Evolutionary conservation across 2,329 filamentous ascomycete genomes (phyloP).

Genomic region (Stachybotrys echinatus): DNA sequence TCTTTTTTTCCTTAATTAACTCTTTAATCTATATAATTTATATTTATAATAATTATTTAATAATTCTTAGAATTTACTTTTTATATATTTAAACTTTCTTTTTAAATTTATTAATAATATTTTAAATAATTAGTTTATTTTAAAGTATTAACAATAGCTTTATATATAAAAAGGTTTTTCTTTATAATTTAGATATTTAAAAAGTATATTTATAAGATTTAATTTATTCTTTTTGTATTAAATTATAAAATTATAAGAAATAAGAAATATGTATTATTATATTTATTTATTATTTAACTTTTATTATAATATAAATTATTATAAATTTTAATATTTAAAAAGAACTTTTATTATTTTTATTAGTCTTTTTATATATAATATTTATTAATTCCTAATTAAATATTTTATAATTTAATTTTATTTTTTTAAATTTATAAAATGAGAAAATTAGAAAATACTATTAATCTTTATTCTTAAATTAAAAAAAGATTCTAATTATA

Average conservation of each 20-base stretch:
- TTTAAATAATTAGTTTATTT: background rate
- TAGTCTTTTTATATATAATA: background rate
- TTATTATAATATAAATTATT: constrained; percentile 2
- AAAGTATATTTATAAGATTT: background rate
- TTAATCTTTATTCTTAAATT: background rate
- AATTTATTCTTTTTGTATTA: background rate
- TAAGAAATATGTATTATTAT: constrained; percentile 1
- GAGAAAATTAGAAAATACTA: constrained; percentile 3
- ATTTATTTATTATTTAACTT: constrained; percentile 1
- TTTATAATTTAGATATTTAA: background rate
- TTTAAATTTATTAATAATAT: background rate
- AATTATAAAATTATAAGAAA: constrained; percentile 3
- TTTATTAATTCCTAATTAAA: constrained; percentile 1
- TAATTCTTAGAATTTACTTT: too few relatives aligned
- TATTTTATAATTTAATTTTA: constrained; percentile 2
- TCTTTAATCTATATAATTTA: background rate
- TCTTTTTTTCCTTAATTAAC: too few relatives aligned
- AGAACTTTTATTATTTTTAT: background rate
- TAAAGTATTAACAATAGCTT: too few relatives aligned
- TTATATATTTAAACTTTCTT: background rate
- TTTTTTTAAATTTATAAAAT: constrained; percentile 1
- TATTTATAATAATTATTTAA: too few relatives aligned
- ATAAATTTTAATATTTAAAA: constrained; percentile 3
- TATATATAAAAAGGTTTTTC: too few relatives aligned
- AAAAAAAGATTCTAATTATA: constrained; percentile 1